Evolutionary conservation across 164 flowering plant genomes (phyloP), one percentile per base, ranked within the genome.

Genomic region (Piper betle): DNA sequence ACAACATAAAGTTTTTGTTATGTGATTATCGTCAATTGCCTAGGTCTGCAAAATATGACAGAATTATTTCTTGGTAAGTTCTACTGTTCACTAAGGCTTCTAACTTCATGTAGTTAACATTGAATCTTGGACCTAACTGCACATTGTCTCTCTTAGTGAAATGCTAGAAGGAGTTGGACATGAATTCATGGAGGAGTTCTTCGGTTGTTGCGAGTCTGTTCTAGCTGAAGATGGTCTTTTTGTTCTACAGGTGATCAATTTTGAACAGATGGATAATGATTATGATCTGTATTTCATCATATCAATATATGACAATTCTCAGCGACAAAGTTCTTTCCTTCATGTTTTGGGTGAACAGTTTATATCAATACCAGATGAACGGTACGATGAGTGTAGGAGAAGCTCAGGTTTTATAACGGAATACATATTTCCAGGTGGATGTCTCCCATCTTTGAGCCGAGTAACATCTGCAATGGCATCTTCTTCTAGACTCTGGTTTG

Each of bases 371-470:
- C 91, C 94, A 52, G 96, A 92, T 63, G 81, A 84, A 69, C 74
- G 88, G 18, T 89, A 92, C 55, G 81, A 92, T n/a, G 94, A 87
- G 67, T 80, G 85, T 72, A 71, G 96, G 65, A 80, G 66, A 68
- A 92, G 91, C 72, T 84, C 96, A n/a, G 94, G 81, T 75, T 92
- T 92, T 64, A 86, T 92, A 39, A 89, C 84, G 75, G 96, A 92
- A 64, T 92, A 92, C 39, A 92, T 92, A 52, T 92, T 92, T 62
- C 96, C 96, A 15, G 94, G 96, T 25, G 96, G 93, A 57, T 84
- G 89, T 64, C 66, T 92, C 58, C 96, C 96, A 50, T 85, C 85
- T 16, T 69, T 92, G 42, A 82, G 79, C 63, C 78, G 94, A 73
- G 68, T 89, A 66, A 87, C 86, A 66, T 73, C 96, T 60, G 96